These are phyloP conservation scores for Naganishia liquefaciens DNA, from an alignment of 1,284 basidiomycete genomes.

Conservation along the genomic window DNA sequence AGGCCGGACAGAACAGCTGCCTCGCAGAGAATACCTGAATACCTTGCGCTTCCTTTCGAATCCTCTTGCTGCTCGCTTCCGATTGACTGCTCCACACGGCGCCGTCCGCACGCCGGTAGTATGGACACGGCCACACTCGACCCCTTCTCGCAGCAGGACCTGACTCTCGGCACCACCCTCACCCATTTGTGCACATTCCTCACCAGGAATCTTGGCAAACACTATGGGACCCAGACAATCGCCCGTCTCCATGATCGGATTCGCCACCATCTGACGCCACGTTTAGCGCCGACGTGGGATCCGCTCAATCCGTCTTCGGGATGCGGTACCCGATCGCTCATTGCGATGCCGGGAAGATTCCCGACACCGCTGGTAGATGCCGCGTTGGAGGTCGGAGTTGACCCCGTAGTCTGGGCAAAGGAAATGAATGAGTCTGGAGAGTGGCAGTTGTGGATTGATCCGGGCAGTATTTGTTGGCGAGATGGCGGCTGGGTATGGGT, in stretches of 20 bases:
- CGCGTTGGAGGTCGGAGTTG: conserved; percentile 41
- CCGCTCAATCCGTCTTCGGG: conserved; percentile 43
- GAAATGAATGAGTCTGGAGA: conserved; percentile 43
- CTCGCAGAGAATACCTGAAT: neutral
- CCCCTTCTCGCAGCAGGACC: conserved; percentile 31
- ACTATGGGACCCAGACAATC: conserved; percentile 43
- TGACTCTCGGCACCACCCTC: conserved; percentile 45
- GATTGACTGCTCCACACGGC: neutral
- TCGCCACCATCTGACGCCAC: conserved; percentile 34
- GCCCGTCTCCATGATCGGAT: conserved; percentile 42
- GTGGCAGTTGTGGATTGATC: conserved; percentile 55
- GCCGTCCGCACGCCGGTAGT: neutral
- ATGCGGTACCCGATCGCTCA: conserved; percentile 48
- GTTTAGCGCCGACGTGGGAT: conserved; percentile 46
- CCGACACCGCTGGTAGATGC: conserved; percentile 41
- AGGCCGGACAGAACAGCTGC: too few relatives aligned
- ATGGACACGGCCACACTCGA: conserved; percentile 7
- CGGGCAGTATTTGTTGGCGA: conserved; percentile 51
- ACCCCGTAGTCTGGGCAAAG: conserved; percentile 41
- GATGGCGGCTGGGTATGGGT: conserved; percentile 53
- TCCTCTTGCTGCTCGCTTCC: neutral
- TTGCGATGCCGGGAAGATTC: conserved; percentile 42
- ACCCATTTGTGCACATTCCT: conserved; percentile 46
- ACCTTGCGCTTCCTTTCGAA: neutral
- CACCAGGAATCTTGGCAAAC: conserved; percentile 42